Base-by-base conservation (phyloP, 164 flowering plant species). In the Dillenia suffruticosa region DNA sequence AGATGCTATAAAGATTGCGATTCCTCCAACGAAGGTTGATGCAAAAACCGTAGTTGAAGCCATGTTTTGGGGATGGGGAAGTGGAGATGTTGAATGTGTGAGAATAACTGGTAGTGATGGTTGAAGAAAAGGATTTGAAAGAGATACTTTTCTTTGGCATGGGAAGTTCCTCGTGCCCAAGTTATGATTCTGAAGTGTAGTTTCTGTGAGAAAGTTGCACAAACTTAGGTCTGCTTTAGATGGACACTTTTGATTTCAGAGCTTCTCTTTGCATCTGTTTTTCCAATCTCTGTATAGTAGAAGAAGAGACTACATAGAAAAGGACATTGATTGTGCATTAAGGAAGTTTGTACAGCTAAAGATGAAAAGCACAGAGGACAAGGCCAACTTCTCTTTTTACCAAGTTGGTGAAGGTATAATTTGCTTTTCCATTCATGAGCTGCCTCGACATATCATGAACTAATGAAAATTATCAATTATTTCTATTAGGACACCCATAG, bases 141-240 rank as follows among this genome's bases (percentile, higher is more conserved):
- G 24, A 53, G 63, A 71, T 71, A 62, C 74, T 58, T 71, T 71
- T 51, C 74, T 63, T 71, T 63, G 51, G 49, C 11, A 14, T 47
- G 10, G 53, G 62, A 66, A 16, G 58, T 50, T 65, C 50, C 15
- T 51, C 49, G 24, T 61, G 50, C 63, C 13, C 32, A 51, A 51
- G 40, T 2, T 26, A 1, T 26, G 40, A 26, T 26, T 26, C 40
- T 70, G 16, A 57, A 40, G 43, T 54, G 44, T 44, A 43, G 62
- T 66, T 58, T 51, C 15, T 45, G 13, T n/a, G 49, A 66, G 63
- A 51, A 48, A 66, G 46, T 58, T 66, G 51, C 40, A 14, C 5
- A n/a, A 32, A 12, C 46, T 49, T 44, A 13, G 12, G 44, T 10
- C n/a, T 61, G 59, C 64, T 61, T 61, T 61, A 40, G 53, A 19